Evolutionary conservation across 2,329 filamentous ascomycete species (phyloP).

Genomic region (Eutypella sp.): DNA sequence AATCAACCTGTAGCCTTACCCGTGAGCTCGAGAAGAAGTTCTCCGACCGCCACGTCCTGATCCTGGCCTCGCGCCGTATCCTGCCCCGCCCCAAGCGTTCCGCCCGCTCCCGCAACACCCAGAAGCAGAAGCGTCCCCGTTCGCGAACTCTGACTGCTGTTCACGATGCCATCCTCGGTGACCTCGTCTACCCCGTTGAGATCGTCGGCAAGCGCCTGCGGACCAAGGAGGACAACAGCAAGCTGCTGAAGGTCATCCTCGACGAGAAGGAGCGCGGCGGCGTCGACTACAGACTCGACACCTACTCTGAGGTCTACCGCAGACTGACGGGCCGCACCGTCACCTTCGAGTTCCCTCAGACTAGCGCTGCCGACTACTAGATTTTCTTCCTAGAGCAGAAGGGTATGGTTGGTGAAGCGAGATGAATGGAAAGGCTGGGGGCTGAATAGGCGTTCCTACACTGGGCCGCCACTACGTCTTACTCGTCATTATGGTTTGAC

Average conservation of each 20-base stretch:
- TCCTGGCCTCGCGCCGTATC: conserved; percentile 98
- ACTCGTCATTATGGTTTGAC: too few relatives aligned
- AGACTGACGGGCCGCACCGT: conserved; percentile 94
- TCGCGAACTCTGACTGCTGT: conserved; percentile 97
- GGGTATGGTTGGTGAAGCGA: conserved; percentile 33
- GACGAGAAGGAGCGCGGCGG: conserved; percentile 99
- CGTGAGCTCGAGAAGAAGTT: conserved; percentile 99
- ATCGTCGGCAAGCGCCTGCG: conserved; percentile 98
- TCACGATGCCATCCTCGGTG: conserved; percentile 95
- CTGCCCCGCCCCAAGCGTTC: conserved; percentile 98
- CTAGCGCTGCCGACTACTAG: conserved; percentile 73
- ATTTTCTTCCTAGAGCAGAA: too few relatives aligned
- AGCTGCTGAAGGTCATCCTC: conserved; percentile 97
- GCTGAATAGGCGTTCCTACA: conserved; percentile 18
- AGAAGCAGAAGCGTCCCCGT: conserved; percentile 98
- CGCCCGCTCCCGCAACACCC: conserved; percentile 89
- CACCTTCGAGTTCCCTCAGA: conserved; percentile 97
- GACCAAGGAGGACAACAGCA: conserved; percentile 98
- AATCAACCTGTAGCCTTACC: conserved; percentile 67
- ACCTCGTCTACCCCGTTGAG: conserved; percentile 99
- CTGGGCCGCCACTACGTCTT: conserved; percentile 17
- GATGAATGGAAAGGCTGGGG: conserved; percentile 9
- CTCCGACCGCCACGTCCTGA: conserved; percentile 99
- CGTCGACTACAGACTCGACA: conserved; percentile 99
- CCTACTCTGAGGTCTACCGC: conserved; percentile 99